Conservation (phyloP, 805 yeast species). For the Candida piceae region DNA sequence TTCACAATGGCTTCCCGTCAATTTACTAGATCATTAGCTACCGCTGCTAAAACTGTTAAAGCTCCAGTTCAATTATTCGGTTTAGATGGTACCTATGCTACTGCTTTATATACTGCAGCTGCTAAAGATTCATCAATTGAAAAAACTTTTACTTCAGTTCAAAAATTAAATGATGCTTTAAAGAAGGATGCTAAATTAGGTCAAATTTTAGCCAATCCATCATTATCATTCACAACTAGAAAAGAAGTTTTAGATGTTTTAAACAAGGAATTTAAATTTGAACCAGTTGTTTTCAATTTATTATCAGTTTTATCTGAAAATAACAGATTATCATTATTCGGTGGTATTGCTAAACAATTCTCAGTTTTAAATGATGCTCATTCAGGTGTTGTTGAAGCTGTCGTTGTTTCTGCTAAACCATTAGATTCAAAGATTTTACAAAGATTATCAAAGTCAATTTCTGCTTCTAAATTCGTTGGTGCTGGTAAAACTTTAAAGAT, state of each 20-base stretch:
- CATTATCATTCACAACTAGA: conserved; percentile 74
- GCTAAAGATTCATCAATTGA: conserved; percentile 75
- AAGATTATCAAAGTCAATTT: conserved; percentile 74
- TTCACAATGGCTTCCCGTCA: conserved; percentile 57
- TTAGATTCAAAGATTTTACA: conserved; percentile 75
- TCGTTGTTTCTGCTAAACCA: conserved; percentile 81
- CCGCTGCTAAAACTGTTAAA: conserved; percentile 51
- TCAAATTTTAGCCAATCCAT: conserved; percentile 71
- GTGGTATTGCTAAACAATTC: conserved; percentile 64
- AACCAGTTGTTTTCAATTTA: conserved; percentile 72
- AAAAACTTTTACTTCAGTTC: conserved; percentile 59
- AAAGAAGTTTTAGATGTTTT: conserved; percentile 60
- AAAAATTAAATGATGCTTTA: conserved; percentile 49
- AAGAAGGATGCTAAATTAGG: conserved; percentile 58
- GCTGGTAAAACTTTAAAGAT: conserved; percentile 80
- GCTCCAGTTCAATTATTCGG: conserved; percentile 95
- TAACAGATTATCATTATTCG: conserved; percentile 79
- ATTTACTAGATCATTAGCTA: conserved; percentile 67
- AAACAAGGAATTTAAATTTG: conserved; percentile 44
- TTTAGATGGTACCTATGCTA: conserved; percentile 94
- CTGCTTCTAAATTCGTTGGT: conserved; percentile 78
- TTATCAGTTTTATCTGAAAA: conserved; percentile 85
- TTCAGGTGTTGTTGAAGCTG: conserved; percentile 89
- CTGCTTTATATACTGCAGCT: conserved; percentile 90
- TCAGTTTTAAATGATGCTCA: conserved; percentile 77